Percentiles rank a stretch among this genome's conserved stretches.
These are phyloP conservation scores for Trypanosoma lewisi DNA, from an alignment of 208 protist genomes.

Conservation along the genomic window DNA sequence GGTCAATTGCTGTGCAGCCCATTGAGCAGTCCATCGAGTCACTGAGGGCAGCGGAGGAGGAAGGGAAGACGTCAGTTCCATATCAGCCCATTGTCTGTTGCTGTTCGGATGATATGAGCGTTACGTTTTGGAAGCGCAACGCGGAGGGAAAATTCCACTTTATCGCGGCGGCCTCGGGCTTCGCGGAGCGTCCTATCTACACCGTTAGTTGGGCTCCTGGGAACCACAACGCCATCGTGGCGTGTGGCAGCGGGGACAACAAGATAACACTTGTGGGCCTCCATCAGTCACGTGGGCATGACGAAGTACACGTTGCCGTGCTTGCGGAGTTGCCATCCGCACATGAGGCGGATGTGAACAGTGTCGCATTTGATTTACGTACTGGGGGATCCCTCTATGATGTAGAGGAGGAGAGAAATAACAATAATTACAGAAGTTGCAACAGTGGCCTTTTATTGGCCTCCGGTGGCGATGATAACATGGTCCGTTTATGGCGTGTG, in stretches of 20 bases:
- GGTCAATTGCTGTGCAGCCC: constrained; percentile 68
- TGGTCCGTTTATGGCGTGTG: constrained; percentile 72
- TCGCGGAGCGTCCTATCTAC: constrained; percentile 74
- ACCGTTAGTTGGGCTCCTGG: constrained; percentile 66
- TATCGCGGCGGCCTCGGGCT: constrained; percentile 36
- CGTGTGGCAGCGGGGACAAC: constrained; percentile 84
- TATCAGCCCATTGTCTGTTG: constrained; percentile 64
- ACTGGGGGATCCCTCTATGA: constrained; percentile 3
- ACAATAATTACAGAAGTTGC: not conserved
- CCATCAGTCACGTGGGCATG: constrained; percentile 26
- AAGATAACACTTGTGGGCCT: constrained; percentile 70
- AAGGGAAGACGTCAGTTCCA: constrained; percentile 15
- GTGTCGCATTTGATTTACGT: constrained; percentile 50
- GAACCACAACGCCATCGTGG: constrained; percentile 39
- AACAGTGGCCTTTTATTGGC: constrained; percentile 43
- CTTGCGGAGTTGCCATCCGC: constrained; percentile 43
- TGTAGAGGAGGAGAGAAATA: constrained; percentile 8
- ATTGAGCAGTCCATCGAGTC: constrained; percentile 44
- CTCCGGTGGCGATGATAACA: constrained; percentile 70
- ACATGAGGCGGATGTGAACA: constrained; percentile 81
- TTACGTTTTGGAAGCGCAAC: constrained; percentile 67
- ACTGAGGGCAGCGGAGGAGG: constrained; percentile 18
- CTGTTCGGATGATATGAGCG: constrained; percentile 68
- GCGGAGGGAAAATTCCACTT: constrained; percentile 37
- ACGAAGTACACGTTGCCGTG: constrained; percentile 25